Base-by-base conservation (phyloP, 2,329 filamentous ascomycete species). In the Calcarisporium arbuscula region DNA sequence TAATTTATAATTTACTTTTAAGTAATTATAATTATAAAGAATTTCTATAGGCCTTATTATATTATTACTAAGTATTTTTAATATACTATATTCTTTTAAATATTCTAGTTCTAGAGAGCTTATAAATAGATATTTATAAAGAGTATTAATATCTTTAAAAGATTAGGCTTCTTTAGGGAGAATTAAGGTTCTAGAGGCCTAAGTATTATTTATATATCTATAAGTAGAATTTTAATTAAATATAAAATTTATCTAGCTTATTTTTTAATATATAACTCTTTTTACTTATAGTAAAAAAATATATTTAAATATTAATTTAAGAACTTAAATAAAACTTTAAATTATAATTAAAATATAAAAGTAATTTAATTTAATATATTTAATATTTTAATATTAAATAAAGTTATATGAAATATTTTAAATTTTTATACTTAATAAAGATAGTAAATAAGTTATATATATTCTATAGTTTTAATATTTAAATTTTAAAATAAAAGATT, bases 341-440 rank as follows among this genome's bases (percentile, higher is more conserved):
- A 28, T 18, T 18, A n/a, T n/a, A n/a, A n/a, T n/a, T n/a, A n/a
- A n/a, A n/a, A n/a, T n/a, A n/a, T n/a, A n/a, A n/a, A n/a, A n/a
- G n/a, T n/a, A n/a, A n/a, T n/a, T n/a, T n/a, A n/a, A n/a, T n/a
- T n/a, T n/a, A n/a, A n/a, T n/a, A n/a, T n/a, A n/a, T n/a, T n/a
- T n/a, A n/a, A n/a, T n/a, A n/a, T n/a, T n/a, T n/a, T n/a, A n/a
- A n/a, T n/a, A n/a, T n/a, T n/a, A n/a, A n/a, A n/a, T n/a, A n/a
- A n/a, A 38, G 21, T 28, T 28, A 30, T 23, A 38, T 36, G 36
- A 38, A 43, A 20, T 38, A 38, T 30, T 38, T 36, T 20, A 41
- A 26, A 23, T 38, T 41, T 29, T 38, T 38, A 38, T 38, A 33
- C 19, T 41, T 31, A 20, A 36, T 41, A 28, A 35, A 23, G 20